A percentile compares a stretch with the other conserved stretches of the same genome.
phyloP scores from a whole-genome alignment of 805 yeast species.

The Lipomyces oligophaga region DNA sequence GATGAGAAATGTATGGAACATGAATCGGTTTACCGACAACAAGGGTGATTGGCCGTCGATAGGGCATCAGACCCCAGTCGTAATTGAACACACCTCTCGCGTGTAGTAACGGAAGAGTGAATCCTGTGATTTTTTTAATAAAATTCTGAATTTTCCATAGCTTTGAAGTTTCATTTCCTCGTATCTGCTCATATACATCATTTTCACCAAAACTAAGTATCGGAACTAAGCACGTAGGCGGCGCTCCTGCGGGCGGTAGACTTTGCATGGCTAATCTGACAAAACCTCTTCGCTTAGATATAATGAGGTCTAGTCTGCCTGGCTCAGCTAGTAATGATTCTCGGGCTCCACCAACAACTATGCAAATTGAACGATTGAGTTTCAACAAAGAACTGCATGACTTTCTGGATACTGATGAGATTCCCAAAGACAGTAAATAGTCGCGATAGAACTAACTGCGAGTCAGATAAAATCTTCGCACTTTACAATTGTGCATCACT shows the following conservation, averaged over 20 bases:
- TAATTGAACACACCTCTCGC: slow-evolving; percentile 91
- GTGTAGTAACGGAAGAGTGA: slow-evolving; percentile 85
- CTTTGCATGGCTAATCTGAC: slow-evolving; percentile 67
- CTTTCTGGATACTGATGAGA: slow-evolving; percentile 74
- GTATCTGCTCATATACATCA: slow-evolving; percentile 51
- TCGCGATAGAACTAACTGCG: slow-evolving; percentile 62
- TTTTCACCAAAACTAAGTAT: slow-evolving; percentile 89
- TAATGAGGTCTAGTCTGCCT: slow-evolving; percentile 59
- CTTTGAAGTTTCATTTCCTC: slow-evolving; percentile 44
- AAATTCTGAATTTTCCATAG: slow-evolving; percentile 61
- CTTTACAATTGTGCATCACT: slow-evolving; percentile 5
- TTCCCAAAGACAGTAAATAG: slow-evolving; percentile 73
- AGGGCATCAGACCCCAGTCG: slow-evolving; percentile 88
- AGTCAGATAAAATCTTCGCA: background rate
- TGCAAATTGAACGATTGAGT: slow-evolving; percentile 70
- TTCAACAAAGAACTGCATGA: slow-evolving; percentile 64
- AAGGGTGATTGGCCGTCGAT: slow-evolving; percentile 70
- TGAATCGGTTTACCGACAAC: slow-evolving; percentile 47
- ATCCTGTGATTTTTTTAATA: slow-evolving; percentile 68
- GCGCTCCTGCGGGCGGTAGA: slow-evolving; percentile 40
- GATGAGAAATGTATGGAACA: slow-evolving; percentile 47
- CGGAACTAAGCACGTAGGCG: slow-evolving; percentile 75
- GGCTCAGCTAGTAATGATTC: slow-evolving; percentile 72
- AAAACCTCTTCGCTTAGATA: slow-evolving; percentile 80
- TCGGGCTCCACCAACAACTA: slow-evolving; percentile 95